Base-by-base conservation (phyloP, 768 basidiomycete genomes). In the Tulasnella sp. region DNA sequence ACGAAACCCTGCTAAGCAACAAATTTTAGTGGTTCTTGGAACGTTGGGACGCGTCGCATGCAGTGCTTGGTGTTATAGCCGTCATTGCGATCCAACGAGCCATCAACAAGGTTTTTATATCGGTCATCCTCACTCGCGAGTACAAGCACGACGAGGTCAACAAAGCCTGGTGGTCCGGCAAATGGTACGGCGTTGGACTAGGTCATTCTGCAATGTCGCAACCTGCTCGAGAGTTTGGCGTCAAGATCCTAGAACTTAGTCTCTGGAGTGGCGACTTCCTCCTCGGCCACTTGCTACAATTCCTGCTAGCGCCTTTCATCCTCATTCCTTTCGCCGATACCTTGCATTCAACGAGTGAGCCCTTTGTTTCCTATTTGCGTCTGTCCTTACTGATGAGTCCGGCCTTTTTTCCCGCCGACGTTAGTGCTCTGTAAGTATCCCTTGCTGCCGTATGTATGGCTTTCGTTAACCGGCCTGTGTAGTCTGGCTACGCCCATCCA, bases 141-240 rank as follows among this genome's bases (percentile, higher is more conserved):
- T 96, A 96, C 79, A 99, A 99, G 73, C 92, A 98, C 68, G 96
- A 99, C 68, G 93, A 98, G 71, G 93, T 90, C 34, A 98, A 98
- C 72, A 78, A 90, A 25, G 93, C 93, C 6, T 99, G 94, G 94
- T 99, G 96, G 96, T 94, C 93, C 31, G 93, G 92, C 45, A 76
- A 83, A 67, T 97, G 96, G 96, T 94, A 92, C 68, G 93, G 93
- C 40, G 83, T 92, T 49, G 91, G 91, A 3, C 77, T 99, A 23
- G 93, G 94, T 40, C 66, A 79, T 4, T 84, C 90, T 67, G 91
- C 84, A 40, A 87, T 94, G 81, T 92, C 90, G n/a, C 96, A 98
- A 68, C 94, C 94, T 50, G 90, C 86, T 27, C 85, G 96, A 67
- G 96, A 98, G 74, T 97, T 90, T 64, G 72, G 97, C 62, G 94